phyloP scores from a whole-genome alignment of 306 rosid genomes.

The Ormosia semicastrata region DNA sequence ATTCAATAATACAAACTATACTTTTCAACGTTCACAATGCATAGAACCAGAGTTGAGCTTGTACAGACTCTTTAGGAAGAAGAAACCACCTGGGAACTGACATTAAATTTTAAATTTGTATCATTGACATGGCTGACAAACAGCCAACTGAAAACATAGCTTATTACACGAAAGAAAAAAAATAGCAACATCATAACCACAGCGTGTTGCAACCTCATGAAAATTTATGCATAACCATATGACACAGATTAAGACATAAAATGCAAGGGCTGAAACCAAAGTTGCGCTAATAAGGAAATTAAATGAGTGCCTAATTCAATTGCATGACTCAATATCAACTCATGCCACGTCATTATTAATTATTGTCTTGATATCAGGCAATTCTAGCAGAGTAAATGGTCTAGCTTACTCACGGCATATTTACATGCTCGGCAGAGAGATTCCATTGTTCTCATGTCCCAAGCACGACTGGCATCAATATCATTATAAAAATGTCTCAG shows the following conservation, averaged over 20 bases:
- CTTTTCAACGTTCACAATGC: constrained; percentile 35
- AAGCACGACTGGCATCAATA: constrained; percentile 79
- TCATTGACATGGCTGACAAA: constrained; percentile 28
- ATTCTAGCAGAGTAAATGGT: constrained; percentile 14
- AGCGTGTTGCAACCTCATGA: not conserved
- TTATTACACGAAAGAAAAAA: not conserved
- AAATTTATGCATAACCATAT: not conserved
- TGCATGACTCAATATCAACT: constrained; percentile 11
- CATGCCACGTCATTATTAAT: not conserved
- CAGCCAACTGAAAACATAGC: constrained; percentile 33
- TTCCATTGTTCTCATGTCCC: constrained; percentile 99
- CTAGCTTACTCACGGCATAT: constrained; percentile 81
- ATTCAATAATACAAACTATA: constrained; percentile 40
- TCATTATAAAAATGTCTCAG: constrained; percentile 26
- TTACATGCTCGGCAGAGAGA: constrained; percentile 99
- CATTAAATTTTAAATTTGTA: constrained; percentile 39
- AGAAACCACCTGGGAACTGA: constrained; percentile 38
- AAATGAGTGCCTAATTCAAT: constrained; percentile 14
- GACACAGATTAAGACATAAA: not conserved
- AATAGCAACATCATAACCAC: constrained; percentile 1
- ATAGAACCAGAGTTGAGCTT: constrained; percentile 36
- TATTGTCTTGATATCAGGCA: constrained; percentile 15
- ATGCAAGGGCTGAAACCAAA: constrained; percentile 20
- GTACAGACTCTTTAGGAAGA: constrained; percentile 39
- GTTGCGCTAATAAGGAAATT: not conserved